These are phyloP conservation scores for Trametes villosa DNA, from an alignment of 768 basidiomycete genomes.

Conservation along the genomic window DNA sequence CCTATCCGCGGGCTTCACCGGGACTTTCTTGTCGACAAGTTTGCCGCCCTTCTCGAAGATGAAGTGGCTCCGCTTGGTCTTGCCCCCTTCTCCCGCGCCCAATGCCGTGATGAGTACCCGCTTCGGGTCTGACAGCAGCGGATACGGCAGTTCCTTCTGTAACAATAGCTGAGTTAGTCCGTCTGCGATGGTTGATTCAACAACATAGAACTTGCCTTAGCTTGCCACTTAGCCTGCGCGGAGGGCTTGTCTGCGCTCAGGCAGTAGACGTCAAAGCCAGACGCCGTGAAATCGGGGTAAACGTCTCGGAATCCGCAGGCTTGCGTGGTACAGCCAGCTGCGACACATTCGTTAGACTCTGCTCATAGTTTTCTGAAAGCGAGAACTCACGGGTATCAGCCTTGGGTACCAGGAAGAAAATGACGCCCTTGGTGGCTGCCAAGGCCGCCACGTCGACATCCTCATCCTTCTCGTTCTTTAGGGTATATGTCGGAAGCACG, in stretches of 20 bases:
- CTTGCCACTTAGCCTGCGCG: conserved; percentile 84
- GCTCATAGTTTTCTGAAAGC: not conserved
- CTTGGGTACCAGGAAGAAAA: conserved; percentile 84
- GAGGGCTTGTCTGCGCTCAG: conserved; percentile 77
- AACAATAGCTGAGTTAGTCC: not conserved
- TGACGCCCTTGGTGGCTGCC: conserved; percentile 70
- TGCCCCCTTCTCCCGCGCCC: conserved; percentile 79
- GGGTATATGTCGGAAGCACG: conserved; percentile 65
- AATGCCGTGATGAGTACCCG: conserved; percentile 76
- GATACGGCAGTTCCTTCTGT: conserved; percentile 87
- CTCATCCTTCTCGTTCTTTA: conserved; percentile 87
- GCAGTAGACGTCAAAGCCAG: conserved; percentile 79
- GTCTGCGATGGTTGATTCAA: not conserved
- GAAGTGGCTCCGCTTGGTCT: conserved; percentile 91
- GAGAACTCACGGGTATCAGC: conserved; percentile 76
- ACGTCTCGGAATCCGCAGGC: conserved; percentile 91
- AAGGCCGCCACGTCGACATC: conserved; percentile 72
- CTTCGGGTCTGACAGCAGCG: conserved; percentile 89
- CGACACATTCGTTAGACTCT: not conserved
- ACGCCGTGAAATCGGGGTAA: conserved; percentile 72
- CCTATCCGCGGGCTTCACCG: conserved; percentile 90
- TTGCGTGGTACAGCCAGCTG: conserved; percentile 90
- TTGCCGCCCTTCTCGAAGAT: conserved; percentile 92
- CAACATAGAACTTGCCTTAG: conserved; percentile 74
- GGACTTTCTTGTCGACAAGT: conserved; percentile 80